phyloP scores from a whole-genome alignment of 345 rosid species.

The Rhodomyrtus tomentosa region DNA sequence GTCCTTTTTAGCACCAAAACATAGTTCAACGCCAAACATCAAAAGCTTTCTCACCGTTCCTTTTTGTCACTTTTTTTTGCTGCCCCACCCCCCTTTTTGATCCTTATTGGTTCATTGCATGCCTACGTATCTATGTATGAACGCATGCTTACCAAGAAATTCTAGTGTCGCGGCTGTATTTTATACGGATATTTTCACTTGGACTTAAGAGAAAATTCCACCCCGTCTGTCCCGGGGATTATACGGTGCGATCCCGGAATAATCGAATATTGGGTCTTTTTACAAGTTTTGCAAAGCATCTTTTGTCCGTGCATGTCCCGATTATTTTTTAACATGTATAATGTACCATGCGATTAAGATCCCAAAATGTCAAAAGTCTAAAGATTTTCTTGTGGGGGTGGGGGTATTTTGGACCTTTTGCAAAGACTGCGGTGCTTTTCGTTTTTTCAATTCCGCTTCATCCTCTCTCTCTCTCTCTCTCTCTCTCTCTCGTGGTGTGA shows the following conservation, averaged over 20 bases:
- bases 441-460: background rate
- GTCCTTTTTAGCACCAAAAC: slow-evolving; percentile 23
- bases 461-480: background rate
- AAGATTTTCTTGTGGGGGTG: background rate
- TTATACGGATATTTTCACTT: background rate
- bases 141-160: background rate
- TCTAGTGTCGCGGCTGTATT: background rate
- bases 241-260: background rate
- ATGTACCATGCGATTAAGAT: background rate
- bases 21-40: slow-evolving; percentile 2
- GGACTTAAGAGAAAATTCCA: no score
- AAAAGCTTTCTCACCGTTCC: background rate
- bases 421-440: background rate
- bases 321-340: background rate
- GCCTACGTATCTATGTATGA: background rate
- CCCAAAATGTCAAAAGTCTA: background rate
- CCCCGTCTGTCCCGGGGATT: background rate
- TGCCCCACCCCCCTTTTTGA: background rate
- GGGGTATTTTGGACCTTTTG: background rate
- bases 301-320: background rate
- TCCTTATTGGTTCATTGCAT: background rate
- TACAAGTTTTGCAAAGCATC: background rate
- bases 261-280: background rate
- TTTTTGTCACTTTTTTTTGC: background rate
- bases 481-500: background rate